Conservation (phyloP, 2,329 filamentous ascomycete genomes). For the Verruconis gallopava region DNA sequence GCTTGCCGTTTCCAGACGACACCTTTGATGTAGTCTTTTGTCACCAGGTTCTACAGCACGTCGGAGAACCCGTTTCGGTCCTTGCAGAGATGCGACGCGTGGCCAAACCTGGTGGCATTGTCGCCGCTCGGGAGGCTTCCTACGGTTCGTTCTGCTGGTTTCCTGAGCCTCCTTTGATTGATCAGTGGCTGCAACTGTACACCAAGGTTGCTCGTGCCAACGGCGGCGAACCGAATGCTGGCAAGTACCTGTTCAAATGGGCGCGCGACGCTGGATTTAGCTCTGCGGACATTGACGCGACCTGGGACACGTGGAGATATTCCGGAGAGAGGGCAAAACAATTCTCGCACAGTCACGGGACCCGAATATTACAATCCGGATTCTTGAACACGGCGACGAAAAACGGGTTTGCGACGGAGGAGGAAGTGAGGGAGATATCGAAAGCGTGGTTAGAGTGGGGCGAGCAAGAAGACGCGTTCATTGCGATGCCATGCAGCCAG, state of each 20-base stretch:
- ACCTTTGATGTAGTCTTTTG: conserved; percentile 47
- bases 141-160: neutral
- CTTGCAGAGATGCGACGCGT: conserved; percentile 43
- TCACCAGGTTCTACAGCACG: conserved; percentile 46
- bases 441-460: neutral
- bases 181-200: neutral
- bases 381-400: neutral
- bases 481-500: neutral
- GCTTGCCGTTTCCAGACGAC: conserved; percentile 32
- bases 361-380: neutral
- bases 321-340: neutral
- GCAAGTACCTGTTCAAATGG: neutral
- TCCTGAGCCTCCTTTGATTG: neutral
- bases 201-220: neutral
- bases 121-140: conserved; percentile 29
- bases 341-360: neutral
- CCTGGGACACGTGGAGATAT: neutral
- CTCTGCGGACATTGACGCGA: neutral
- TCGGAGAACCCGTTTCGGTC: conserved; percentile 36
- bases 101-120: conserved; percentile 37
- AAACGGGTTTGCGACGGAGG: neutral
- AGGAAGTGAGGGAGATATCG: neutral
- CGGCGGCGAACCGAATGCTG: neutral
- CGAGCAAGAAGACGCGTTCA: neutral
- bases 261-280: neutral